Evolutionary conservation across 257 asterid genomes (phyloP).

Genomic region (Datura wrightii): DNA sequence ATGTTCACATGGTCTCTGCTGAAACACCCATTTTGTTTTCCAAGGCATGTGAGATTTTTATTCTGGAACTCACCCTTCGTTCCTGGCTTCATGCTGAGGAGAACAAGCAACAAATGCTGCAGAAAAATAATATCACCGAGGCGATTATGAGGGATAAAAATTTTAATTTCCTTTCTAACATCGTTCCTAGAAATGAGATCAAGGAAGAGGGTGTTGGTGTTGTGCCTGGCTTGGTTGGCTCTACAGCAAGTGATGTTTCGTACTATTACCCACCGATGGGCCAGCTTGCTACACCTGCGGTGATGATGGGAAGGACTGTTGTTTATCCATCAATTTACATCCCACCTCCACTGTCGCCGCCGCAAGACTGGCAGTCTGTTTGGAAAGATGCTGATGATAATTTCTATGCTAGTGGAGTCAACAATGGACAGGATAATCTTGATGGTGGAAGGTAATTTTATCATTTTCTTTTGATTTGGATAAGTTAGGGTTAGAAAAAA

Average conservation of each 20-base stretch:
- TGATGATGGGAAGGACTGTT: slow-evolving; percentile 67
- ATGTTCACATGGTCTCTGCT: slow-evolving; percentile 88
- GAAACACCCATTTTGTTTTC: slow-evolving; percentile 87
- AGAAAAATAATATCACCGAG: slow-evolving; percentile 83
- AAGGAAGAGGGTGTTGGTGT: slow-evolving; percentile 66
- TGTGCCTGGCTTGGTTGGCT: slow-evolving; percentile 43
- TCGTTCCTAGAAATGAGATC: slow-evolving; percentile 78
- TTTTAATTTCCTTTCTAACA: slow-evolving; percentile 78
- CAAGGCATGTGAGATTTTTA: slow-evolving; percentile 90
- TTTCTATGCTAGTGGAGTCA: too few relatives aligned
- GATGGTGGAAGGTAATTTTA: too few relatives aligned
- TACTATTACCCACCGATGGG: slow-evolving; percentile 78
- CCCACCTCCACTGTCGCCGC: slow-evolving; percentile 41
- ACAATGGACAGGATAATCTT: too few relatives aligned
- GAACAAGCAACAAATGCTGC: slow-evolving; percentile 80
- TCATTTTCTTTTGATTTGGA: too few relatives aligned
- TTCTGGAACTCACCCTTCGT: slow-evolving; percentile 82
- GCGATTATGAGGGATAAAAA: slow-evolving; percentile 80
- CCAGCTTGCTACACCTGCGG: slow-evolving; percentile 54
- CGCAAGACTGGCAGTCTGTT: slow-evolving; percentile 84
- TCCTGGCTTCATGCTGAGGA: slow-evolving; percentile 96
- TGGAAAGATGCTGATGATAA: slow-evolving; percentile 72
- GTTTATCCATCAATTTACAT: fast-evolving
- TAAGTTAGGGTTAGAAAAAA: too few relatives aligned
- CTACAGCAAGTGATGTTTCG: slow-evolving; percentile 64